These are phyloP conservation scores for Xylariaceae sp. DNA, from an alignment of 2,329 filamentous ascomycete species.

Conservation along the genomic window DNA sequence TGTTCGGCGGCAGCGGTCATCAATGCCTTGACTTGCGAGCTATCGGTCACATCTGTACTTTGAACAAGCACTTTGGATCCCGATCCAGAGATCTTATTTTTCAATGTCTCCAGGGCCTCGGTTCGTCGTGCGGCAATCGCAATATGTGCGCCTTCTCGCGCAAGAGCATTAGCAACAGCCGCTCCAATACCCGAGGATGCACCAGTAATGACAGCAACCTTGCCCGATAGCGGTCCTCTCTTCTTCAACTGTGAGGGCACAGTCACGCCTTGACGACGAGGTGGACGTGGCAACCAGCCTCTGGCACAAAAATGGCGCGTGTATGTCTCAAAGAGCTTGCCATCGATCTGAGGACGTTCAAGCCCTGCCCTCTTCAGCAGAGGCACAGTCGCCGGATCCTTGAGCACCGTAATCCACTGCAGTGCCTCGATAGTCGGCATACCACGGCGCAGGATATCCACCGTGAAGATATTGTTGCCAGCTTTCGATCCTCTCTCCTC, in stretches of 20 bases:
- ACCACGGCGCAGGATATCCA: constrained; percentile 74
- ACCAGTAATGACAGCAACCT: constrained; percentile 73
- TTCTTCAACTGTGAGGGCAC: constrained; percentile 29
- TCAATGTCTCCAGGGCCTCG: constrained; percentile 64
- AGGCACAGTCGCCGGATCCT: constrained; percentile 64
- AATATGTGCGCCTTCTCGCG: constrained; percentile 66
- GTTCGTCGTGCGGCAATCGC: constrained; percentile 68
- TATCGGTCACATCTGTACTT: constrained; percentile 69
- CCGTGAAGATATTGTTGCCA: constrained; percentile 68
- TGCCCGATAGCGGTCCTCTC: constrained; percentile 60
- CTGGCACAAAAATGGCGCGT: constrained; percentile 75
- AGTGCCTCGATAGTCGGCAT: constrained; percentile 75
- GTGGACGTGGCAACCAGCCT: constrained; percentile 68
- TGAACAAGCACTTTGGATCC: constrained; percentile 65
- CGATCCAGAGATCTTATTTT: constrained; percentile 47
- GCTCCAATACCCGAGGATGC: constrained; percentile 78
- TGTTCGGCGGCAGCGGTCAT: constrained; percentile 54
- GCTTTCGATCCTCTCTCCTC: constrained; percentile 63
- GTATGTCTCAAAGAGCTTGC: constrained; percentile 69
- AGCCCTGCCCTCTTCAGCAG: constrained; percentile 50
- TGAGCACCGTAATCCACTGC: constrained; percentile 66
- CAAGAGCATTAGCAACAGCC: constrained; percentile 66
- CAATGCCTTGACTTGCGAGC: constrained; percentile 62
- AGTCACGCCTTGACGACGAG: constrained; percentile 40
- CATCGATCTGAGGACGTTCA: constrained; percentile 65